A percentile compares a stretch with the other conserved stretches of the same genome.
These are phyloP conservation scores for Emmonsiellopsis sp. DNA, from an alignment of 2,329 filamentous ascomycete genomes.

Conservation along the genomic window DNA sequence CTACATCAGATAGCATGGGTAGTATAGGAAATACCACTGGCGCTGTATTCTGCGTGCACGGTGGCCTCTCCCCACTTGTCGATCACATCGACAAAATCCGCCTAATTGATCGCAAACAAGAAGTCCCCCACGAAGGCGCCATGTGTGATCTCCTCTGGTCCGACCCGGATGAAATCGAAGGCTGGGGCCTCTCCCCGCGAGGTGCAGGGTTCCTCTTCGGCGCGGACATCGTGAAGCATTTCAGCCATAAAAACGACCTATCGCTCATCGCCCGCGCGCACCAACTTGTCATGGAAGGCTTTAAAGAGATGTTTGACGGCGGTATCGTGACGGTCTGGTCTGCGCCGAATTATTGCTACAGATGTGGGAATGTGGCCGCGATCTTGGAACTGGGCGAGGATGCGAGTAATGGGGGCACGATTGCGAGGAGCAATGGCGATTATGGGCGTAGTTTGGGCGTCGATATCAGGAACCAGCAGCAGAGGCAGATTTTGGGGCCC, in stretches of 20 bases:
- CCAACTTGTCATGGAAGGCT: slow-evolving; percentile 98
- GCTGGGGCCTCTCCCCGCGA: slow-evolving; percentile 88
- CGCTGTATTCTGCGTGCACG: slow-evolving; percentile 90
- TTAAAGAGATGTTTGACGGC: slow-evolving; percentile 97
- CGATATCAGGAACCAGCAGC: slow-evolving; percentile 41
- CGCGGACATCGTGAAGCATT: slow-evolving; percentile 87
- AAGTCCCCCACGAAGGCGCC: slow-evolving; percentile 94
- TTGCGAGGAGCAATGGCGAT: slow-evolving; percentile 51
- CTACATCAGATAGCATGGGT: slow-evolving; percentile 58
- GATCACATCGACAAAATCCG: slow-evolving; percentile 94
- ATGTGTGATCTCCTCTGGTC: slow-evolving; percentile 99
- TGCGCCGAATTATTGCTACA: slow-evolving; percentile 92
- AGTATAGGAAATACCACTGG: slow-evolving; percentile 46
- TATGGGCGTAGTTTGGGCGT: slow-evolving; percentile 36
- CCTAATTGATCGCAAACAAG: slow-evolving; percentile 89
- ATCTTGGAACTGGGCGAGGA: slow-evolving; percentile 91
- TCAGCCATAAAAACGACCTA: slow-evolving; percentile 90
- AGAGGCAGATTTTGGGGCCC: slow-evolving; percentile 51
- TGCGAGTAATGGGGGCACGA: slow-evolving; percentile 60
- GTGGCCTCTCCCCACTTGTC: slow-evolving; percentile 81
- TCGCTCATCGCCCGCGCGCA: slow-evolving; percentile 88
- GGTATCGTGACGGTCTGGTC: slow-evolving; percentile 99
- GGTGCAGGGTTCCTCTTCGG: slow-evolving; percentile 95
- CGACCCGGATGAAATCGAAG: slow-evolving; percentile 94
- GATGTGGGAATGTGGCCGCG: slow-evolving; percentile 90